Evolutionary conservation across 441 rosid genomes (phyloP).

Genomic region (Adansonia grandidieri): DNA sequence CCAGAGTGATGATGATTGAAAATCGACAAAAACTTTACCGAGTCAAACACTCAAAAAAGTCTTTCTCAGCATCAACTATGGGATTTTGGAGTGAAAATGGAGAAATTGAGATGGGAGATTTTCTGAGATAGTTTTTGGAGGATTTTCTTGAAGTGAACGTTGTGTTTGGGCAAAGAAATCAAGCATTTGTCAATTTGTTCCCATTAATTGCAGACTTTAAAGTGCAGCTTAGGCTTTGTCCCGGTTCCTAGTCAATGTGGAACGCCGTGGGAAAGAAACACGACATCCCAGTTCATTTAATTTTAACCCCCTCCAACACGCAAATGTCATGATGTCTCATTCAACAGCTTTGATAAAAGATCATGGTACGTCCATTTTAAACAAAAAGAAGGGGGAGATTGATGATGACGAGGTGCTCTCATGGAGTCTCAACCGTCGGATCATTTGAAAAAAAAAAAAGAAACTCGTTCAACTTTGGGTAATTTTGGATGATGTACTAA

Average conservation of each 20-base stretch:
- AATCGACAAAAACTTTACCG: not conserved
- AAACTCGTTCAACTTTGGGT: not conserved
- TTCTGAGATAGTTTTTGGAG: not conserved
- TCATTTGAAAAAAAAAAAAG: not conserved
- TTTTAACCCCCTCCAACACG: constrained; percentile 30
- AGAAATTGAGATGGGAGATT: not conserved
- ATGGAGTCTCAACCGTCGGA: not conserved
- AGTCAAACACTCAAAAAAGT: constrained; percentile 1
- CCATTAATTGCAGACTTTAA: not conserved
- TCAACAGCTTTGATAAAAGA: not conserved
- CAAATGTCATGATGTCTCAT: constrained; percentile 22
- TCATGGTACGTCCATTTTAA: not conserved
- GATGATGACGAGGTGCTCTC: not conserved
- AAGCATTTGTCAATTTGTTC: not conserved
- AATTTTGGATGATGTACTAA: not conserved
- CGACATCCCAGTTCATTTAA: not conserved
- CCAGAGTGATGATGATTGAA: not conserved
- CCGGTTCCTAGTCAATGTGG: not conserved
- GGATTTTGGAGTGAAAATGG: not conserved
- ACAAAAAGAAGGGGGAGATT: too few species aligned
- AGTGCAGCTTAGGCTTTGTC: not conserved
- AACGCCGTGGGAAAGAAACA: not conserved
- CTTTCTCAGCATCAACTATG: not conserved
- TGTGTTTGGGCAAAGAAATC: not conserved
- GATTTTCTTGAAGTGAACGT: not conserved